Evolutionary conservation across 768 basidiomycete genomes (phyloP).

Genomic region (Daedalea quercina): DNA sequence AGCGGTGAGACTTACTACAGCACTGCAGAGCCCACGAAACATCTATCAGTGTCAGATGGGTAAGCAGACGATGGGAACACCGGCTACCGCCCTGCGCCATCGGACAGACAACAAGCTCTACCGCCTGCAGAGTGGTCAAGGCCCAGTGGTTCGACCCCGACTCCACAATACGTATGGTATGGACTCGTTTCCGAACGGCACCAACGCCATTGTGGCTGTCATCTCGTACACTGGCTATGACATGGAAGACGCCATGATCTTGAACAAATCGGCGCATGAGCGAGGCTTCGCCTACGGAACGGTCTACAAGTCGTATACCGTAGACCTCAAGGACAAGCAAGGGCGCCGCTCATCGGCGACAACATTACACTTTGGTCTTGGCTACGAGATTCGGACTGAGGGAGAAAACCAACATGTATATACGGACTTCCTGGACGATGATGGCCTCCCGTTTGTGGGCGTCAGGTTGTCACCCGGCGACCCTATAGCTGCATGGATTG

Average conservation of each 20-base stretch:
- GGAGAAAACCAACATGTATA: slow-evolving; percentile 38
- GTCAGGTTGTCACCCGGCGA: slow-evolving; percentile 64
- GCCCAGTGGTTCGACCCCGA: slow-evolving; percentile 86
- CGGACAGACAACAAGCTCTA: slow-evolving; percentile 99
- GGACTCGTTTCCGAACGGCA: slow-evolving; percentile 98
- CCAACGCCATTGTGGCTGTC: slow-evolving; percentile 97
- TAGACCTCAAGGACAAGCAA: slow-evolving; percentile 80
- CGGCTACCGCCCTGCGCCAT: slow-evolving; percentile 83
- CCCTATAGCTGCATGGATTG: slow-evolving; percentile 79
- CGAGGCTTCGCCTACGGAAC: slow-evolving; percentile 96
- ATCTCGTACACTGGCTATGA: slow-evolving; percentile 99
- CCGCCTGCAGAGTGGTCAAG: slow-evolving; percentile 91
- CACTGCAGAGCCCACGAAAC: slow-evolving; percentile 70
- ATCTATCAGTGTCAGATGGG: slow-evolving; percentile 99
- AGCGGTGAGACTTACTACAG: neutral
- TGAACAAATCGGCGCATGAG: slow-evolving; percentile 98
- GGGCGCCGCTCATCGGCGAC: slow-evolving; percentile 55
- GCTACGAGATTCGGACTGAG: slow-evolving; percentile 56
- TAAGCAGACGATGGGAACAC: slow-evolving; percentile 99
- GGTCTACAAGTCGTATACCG: slow-evolving; percentile 89
- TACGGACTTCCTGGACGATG: slow-evolving; percentile 57
- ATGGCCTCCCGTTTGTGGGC: slow-evolving; percentile 84
- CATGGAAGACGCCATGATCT: slow-evolving; percentile 99
- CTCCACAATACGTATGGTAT: slow-evolving; percentile 94
- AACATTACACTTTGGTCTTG: slow-evolving; percentile 86